Evolutionary conservation across 2,329 filamentous ascomycete genomes (phyloP), one percentile per base, ranked within the genome.

Genomic region (Claviceps pazoutovae): DNA sequence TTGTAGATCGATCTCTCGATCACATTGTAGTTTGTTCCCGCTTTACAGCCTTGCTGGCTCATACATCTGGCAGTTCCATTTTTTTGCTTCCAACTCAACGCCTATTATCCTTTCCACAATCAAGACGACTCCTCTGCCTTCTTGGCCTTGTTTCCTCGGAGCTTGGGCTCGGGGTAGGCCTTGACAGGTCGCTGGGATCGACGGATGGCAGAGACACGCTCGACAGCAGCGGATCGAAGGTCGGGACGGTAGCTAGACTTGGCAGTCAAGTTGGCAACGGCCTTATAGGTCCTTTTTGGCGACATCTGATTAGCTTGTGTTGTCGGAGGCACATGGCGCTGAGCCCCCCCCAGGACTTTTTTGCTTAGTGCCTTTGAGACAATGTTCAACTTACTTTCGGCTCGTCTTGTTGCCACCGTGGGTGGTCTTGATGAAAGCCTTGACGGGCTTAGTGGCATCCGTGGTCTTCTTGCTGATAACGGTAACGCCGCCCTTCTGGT

Each of bases 131-230:
- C 64, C 51, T 75, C 77, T 59, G 83, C 84, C 77, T 86, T 84
- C 74, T 79, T 79, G 64, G 86, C 87, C 78, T 89, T 88, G 61
- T 76, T 76, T 62, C 90, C 89, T 66, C 88, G 80, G 62, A 77
- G 76, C 82, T 95, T 94, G 66, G 71, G 68, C 73, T 83, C 82
- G 62, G 80, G 80, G 58, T 74, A 72, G 56, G 84, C 78, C 83
- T 94, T 94, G 73, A 84, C 81, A 61, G 83, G 74, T 68, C 78
- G 79, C 80, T 94, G 86, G 63, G 85, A 82, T 66, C 78, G 76
- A 71, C 84, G 86, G 76, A 95, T 80, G 65, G 89, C 88, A 65
- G 84, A 89, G 67, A 86, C 88, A 66, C 93, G 88, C 72, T 88
- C 76, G 65, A 97, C 83, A 63, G 91, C 90, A 64, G 77, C 76